Evolutionary conservation across 176 grass and related monocot genomes (phyloP).

Genomic region (Aegilops sharonensis): DNA sequence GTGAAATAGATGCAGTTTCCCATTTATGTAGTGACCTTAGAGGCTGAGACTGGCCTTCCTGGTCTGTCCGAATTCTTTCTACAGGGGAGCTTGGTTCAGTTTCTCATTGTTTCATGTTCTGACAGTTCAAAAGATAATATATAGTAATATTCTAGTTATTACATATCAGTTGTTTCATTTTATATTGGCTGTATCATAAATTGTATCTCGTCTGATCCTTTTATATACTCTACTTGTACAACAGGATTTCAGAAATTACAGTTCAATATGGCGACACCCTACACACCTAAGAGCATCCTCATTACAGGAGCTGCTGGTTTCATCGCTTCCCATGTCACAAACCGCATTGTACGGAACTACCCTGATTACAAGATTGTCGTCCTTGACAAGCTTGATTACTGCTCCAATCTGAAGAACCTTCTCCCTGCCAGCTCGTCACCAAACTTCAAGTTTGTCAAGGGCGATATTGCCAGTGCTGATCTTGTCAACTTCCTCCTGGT

Average conservation of each 20-base stretch:
- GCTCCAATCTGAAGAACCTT: slow-evolving; percentile 86
- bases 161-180: background rate
- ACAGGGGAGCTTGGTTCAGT: background rate
- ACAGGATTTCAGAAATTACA: slow-evolving; percentile 22
- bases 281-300: slow-evolving; percentile 76
- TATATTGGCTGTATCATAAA: background rate
- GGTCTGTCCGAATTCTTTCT: background rate
- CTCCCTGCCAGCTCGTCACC: slow-evolving; percentile 50
- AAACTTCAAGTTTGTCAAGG: slow-evolving; percentile 95
- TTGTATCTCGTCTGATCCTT: background rate
- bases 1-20: background rate
- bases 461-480: slow-evolving; percentile 80
- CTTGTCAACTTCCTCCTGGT: slow-evolving; percentile 87
- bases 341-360: slow-evolving; percentile 67
- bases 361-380: slow-evolving; percentile 84
- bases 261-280: slow-evolving; percentile 34
- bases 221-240: background rate
- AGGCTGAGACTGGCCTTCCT: background rate
- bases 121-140: slow-evolving; percentile 4
- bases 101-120: background rate
- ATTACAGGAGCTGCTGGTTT: slow-evolving; percentile 83
- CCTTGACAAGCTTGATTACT: slow-evolving; percentile 93
- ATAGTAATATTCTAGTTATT: background rate
- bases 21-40: background rate
- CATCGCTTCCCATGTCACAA: slow-evolving; percentile 80